These are phyloP conservation scores for Excoecaria cochinchinensis DNA, from an alignment of 345 rosid species.

Conservation along the genomic window DNA sequence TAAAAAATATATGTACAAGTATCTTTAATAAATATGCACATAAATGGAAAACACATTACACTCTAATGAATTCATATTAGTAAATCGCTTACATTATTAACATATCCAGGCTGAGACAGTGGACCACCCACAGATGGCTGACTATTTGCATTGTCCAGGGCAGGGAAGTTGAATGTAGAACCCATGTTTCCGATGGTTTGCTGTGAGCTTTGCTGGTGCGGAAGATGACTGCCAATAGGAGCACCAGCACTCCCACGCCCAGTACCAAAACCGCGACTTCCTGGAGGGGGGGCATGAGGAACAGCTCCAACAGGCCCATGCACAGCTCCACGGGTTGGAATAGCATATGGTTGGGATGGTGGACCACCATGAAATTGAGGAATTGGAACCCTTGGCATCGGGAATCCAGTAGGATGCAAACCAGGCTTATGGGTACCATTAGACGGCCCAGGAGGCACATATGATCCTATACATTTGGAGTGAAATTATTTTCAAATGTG, in stretches of 20 bases:
- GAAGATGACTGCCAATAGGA: slow-evolving; percentile 84
- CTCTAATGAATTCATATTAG: too few relatives aligned
- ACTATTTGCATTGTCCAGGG: slow-evolving; percentile 79
- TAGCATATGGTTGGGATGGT: slow-evolving; percentile 91
- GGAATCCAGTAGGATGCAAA: slow-evolving; percentile 81
- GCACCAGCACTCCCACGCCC: slow-evolving; percentile 79
- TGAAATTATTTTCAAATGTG: background rate
- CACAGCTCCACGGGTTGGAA: slow-evolving; percentile 85
- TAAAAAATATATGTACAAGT: background rate
- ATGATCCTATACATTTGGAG: slow-evolving; percentile 53
- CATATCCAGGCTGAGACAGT: slow-evolving; percentile 94
- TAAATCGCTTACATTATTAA: slow-evolving; percentile 44
- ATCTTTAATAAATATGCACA: background rate
- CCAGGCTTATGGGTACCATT: slow-evolving; percentile 92
- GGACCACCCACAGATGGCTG: slow-evolving; percentile 93
- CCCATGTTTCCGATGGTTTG: slow-evolving; percentile 82
- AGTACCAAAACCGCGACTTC: slow-evolving; percentile 81
- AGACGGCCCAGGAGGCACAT: slow-evolving; percentile 71
- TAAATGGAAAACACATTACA: too few relatives aligned
- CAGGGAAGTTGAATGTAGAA: slow-evolving; percentile 67
- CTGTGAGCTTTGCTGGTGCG: slow-evolving; percentile 76
- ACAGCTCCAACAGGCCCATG: slow-evolving; percentile 95
- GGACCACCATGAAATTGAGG: slow-evolving; percentile 81
- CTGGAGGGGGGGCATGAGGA: slow-evolving; percentile 84
- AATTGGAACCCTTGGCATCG: slow-evolving; percentile 79